Evolutionary conservation across 441 rosid species (phyloP), one percentile per base, ranked within the genome.

Genomic region (Euphorbia schlechtendalii): DNA sequence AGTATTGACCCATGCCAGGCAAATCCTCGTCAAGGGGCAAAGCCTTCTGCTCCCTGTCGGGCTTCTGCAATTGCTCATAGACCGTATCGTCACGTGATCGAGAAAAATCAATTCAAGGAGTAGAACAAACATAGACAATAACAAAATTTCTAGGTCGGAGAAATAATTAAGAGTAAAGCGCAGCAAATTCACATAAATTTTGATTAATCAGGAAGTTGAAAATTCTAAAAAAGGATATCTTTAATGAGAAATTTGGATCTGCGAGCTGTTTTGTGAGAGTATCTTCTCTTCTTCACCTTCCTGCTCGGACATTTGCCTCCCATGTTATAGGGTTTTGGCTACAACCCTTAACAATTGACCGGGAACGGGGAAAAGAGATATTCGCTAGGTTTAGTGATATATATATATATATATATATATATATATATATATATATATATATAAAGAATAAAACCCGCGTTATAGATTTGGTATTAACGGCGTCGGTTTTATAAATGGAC

Each of bases 1-100:
- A 91, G 74, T 74, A 86, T 66, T 94, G 99, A 4, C 98, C 99
- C 98, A 94, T 91, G 46, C 98, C 98, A 62, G 98, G 98, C 62
- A 91, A 85, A 64, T 91, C 95, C 66, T 89, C 95, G 57, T 89
- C 96, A 28, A 78, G 72, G 54, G 97, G 88, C 63, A 82, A 72
- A 18, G 78, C 74, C 71, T 77, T 80, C 30, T 75, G 69, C 74
- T 69, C 92, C 5, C 65, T 66, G 46, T 83, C 91, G 32, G 88
- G 76, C 80, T 86, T 91, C 61, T 87, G 83, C 73, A 91, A 71
- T 73, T 84, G 91, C 2, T 82, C 85, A 69, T 87, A 89, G 0
- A 94, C 92, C 56, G 89, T 86, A 60, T 90, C 97, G 59, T 88
- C 96, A 3, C 94, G 92, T 86, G 75, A 73, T 34, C 43, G 36